Evolutionary conservation across 495 filamentous ascomycete species (phyloP).

Genomic region (Penicillium goetzii): DNA sequence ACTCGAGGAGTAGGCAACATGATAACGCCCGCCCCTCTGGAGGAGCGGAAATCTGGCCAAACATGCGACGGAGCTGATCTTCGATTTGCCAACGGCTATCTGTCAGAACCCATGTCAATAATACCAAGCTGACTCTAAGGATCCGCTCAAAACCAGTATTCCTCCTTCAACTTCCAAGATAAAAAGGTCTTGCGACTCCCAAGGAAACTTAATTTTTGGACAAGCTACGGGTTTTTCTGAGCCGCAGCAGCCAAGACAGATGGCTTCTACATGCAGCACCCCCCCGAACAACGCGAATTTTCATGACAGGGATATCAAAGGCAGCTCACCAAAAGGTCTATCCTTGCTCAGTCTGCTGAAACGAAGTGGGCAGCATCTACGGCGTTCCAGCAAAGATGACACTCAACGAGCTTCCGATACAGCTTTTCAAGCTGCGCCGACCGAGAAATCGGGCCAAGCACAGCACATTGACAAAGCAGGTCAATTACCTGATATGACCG

Average conservation of each 20-base stretch:
- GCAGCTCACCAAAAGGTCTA: background rate
- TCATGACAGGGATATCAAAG: background rate
- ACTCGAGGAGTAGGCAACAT: slow-evolving; percentile 3
- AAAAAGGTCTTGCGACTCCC: background rate
- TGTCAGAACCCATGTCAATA: background rate
- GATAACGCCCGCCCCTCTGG: slow-evolving; percentile 2
- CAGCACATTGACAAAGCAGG: background rate
- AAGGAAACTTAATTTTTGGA: background rate
- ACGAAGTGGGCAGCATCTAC: slow-evolving; percentile 16
- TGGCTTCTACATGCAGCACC: background rate
- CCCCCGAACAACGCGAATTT: background rate
- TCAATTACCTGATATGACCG: background rate
- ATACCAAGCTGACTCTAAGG: background rate
- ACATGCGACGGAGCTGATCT: slow-evolving; percentile 5
- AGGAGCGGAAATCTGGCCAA: slow-evolving; percentile 11
- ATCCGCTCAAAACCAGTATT: background rate
- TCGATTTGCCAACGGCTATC: background rate
- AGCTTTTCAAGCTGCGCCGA: background rate
- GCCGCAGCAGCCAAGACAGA: slow-evolving; percentile 5
- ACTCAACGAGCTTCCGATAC: slow-evolving; percentile 1
- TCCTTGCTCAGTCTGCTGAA: slow-evolving; percentile 12
- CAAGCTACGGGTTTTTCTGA: slow-evolving; percentile 4
- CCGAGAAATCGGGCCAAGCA: background rate
- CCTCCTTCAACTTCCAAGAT: background rate
- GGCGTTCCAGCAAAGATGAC: slow-evolving; percentile 14